phyloP scores from a whole-genome alignment of 805 yeast genomes.

The Yamadazyma sp. region DNA sequence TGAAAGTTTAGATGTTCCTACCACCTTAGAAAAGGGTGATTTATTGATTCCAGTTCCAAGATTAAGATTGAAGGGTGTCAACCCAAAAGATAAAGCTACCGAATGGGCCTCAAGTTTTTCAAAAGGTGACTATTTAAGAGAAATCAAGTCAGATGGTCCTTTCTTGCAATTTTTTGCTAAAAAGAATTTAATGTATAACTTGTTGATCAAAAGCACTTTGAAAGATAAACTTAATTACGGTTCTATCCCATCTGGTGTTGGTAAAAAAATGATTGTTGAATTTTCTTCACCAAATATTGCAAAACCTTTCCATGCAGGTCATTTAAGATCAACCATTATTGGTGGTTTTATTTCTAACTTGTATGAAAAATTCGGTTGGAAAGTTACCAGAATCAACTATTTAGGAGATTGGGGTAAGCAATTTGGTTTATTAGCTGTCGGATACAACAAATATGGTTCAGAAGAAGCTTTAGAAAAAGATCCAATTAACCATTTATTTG shows the following conservation, averaged over 20 bases:
- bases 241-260: conserved; percentile 65
- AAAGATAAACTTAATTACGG: conserved; percentile 66
- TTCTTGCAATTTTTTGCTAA: conserved; percentile 87
- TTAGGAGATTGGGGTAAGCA: conserved; percentile 99
- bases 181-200: conserved; percentile 59
- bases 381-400: conserved; percentile 89
- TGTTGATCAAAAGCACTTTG: conserved; percentile 70
- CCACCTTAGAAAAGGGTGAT: conserved; percentile 87
- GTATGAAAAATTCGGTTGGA: conserved; percentile 88
- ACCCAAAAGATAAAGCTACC: conserved; percentile 65
- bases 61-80: conserved; percentile 72
- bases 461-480: conserved; percentile 68
- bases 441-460: conserved; percentile 80
- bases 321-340: conserved; percentile 93
- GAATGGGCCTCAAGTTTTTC: conserved; percentile 82
- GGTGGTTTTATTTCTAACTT: conserved; percentile 93
- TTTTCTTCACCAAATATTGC: conserved; percentile 98
- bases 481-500: conserved; percentile 93
- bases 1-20: conserved; percentile 86
- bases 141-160: conserved; percentile 81
- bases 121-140: conserved; percentile 61
- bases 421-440: conserved; percentile 93
- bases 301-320: conserved; percentile 99
- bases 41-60: conserved; percentile 90
- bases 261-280: conserved; percentile 77